phyloP scores from a whole-genome alignment of 2,329 filamentous ascomycete species.

The Hymenoscyphus albidus region DNA sequence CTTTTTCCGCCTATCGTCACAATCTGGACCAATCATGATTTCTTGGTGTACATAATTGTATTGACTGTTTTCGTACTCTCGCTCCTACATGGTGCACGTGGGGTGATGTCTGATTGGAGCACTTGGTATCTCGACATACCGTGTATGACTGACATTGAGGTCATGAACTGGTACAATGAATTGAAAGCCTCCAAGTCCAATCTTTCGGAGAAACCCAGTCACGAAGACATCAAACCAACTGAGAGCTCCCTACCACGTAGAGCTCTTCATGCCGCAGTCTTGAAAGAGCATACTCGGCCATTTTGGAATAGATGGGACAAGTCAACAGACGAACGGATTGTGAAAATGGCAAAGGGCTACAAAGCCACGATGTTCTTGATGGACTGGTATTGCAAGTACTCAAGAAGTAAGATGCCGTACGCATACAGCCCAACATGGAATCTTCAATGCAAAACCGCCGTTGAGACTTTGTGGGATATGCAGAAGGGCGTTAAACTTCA shows the following conservation, averaged over 20 bases:
- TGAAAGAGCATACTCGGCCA: slow-evolving; percentile 35
- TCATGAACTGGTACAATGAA: slow-evolving; percentile 46
- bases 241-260: slow-evolving; percentile 29
- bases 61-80: slow-evolving; percentile 50
- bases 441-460: slow-evolving; percentile 50
- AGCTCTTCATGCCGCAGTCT: slow-evolving; percentile 32
- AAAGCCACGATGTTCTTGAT: slow-evolving; percentile 37
- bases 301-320: slow-evolving; percentile 39
- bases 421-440: slow-evolving; percentile 50
- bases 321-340: slow-evolving; percentile 44
- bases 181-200: slow-evolving; percentile 22
- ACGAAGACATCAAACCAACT: slow-evolving; percentile 20
- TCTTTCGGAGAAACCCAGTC: slow-evolving; percentile 32
- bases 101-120: slow-evolving; percentile 53
- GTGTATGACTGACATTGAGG: slow-evolving; percentile 45
- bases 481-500: slow-evolving; percentile 53
- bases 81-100: slow-evolving; percentile 50
- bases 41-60: slow-evolving; percentile 52
- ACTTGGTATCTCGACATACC: slow-evolving; percentile 52
- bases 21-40: slow-evolving; percentile 49
- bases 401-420: slow-evolving; percentile 35
- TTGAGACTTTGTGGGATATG: slow-evolving; percentile 48
- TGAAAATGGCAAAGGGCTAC: slow-evolving; percentile 47
- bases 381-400: slow-evolving; percentile 39
- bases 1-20: slow-evolving; percentile 55